Percentiles rank a stretch among this genome's conserved stretches.
These are phyloP conservation scores for Magnolia officinalis DNA, from an alignment of 164 flowering plant genomes.

Conservation along the genomic window DNA sequence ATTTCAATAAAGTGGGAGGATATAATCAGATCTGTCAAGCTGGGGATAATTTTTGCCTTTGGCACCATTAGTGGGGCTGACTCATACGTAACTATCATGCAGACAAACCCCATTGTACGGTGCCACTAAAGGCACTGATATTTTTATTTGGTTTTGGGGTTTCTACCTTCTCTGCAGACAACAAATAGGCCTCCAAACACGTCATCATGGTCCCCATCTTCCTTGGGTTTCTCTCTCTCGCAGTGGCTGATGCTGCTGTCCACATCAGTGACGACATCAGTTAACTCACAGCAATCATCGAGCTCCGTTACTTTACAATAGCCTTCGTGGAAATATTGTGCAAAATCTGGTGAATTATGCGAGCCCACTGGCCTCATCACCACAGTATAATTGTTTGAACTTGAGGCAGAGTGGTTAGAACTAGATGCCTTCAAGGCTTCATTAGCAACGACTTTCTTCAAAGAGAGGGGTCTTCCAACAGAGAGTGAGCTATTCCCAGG, in stretches of 20 bases:
- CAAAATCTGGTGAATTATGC: slow-evolving; percentile 36
- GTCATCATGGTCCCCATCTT: slow-evolving; percentile 68
- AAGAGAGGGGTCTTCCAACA: slow-evolving; percentile 29
- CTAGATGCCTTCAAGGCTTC: slow-evolving; percentile 36
- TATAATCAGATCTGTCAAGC: too few species aligned
- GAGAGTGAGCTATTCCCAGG: slow-evolving; percentile 17
- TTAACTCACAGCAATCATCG: slow-evolving; percentile 32
- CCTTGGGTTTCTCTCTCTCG: slow-evolving; percentile 56
- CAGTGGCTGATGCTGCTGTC: slow-evolving; percentile 52
- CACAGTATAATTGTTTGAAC: slow-evolving; percentile 34
- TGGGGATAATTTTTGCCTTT: not conserved
- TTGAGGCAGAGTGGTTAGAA: slow-evolving; percentile 42
- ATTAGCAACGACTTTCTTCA: slow-evolving; percentile 30
- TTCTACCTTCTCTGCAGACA: slow-evolving; percentile 69
- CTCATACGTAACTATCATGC: not conserved
- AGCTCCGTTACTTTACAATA: slow-evolving; percentile 49
- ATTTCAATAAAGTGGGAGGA: too few species aligned
- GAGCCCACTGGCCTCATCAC: slow-evolving; percentile 21
- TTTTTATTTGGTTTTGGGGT: not conserved
- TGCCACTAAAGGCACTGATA: not conserved
- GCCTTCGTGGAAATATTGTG: slow-evolving; percentile 43
- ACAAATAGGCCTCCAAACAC: slow-evolving; percentile 71
- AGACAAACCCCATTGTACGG: not conserved
- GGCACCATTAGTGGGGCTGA: not conserved
- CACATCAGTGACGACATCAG: slow-evolving; percentile 40